Evolutionary conservation across 345 rosid species (phyloP), one percentile per base, ranked within the genome.

Genomic region (Aethionema arabicum): DNA sequence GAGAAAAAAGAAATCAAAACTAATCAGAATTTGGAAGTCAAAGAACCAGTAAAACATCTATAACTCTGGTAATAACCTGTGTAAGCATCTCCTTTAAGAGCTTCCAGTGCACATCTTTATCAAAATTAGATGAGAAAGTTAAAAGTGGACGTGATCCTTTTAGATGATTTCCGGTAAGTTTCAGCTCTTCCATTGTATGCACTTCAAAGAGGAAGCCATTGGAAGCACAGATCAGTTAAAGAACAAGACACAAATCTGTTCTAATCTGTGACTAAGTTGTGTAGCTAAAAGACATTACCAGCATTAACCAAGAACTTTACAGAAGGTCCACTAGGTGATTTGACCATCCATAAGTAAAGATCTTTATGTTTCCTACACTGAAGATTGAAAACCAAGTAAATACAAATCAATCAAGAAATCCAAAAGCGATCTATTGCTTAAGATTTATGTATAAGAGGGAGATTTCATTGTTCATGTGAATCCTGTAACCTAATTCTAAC

Each of bases 341-440:
- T 85, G 60, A 79, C 85, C 89, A 90, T 90, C 95, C 93, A 87
- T 30, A 87, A 39, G 56, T 87, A 91, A 60, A 87, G 85, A 63
- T 88, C 91, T 52, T 82, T 77, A 64, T 83, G 85, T 71, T 88
- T 88, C 75, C 96, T 80, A 76, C 96, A 88, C 96, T 88, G 85
- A 66, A 54, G 57, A 13, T 27, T 12, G 43, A 29, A 40, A 48
- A 63, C 14, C 7, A 5, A 14, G 15, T 14, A 11, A 30, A 13
- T 6, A 44, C 13, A 52, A 4, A 63, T 32, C 21, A 63, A 49
- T 30, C 66, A 48, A 48, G 9, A 13, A 3, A 46, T 35, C 27
- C 42, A 52, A 31, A 15, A 0, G 8, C 8, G 6, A 0, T 35
- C 27, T 21, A 21, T 1, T 21, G 27, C 27, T 21, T 21, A n/a